Conservation (phyloP, 176 grass and related monocot genomes). For the Phyllostachys edulis region DNA sequence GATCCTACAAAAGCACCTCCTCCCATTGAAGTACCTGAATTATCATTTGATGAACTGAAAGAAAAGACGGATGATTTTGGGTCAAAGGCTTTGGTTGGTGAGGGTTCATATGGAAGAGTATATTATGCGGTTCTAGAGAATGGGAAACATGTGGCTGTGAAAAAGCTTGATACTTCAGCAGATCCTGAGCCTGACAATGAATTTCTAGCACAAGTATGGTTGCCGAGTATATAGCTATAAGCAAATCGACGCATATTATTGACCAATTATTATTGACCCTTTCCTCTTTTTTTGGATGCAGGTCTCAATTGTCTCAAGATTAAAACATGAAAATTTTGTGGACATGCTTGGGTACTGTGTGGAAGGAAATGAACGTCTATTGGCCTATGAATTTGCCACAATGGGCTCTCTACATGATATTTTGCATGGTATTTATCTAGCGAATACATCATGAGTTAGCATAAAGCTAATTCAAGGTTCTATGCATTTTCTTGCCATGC, state of each 20-base stretch:
- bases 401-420: conserved; percentile 63
- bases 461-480: background rate
- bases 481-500: background rate
- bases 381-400: conserved; percentile 43
- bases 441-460: conserved; percentile 3
- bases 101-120: conserved; percentile 86
- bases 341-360: conserved; percentile 64
- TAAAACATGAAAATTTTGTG: conserved; percentile 72
- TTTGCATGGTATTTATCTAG: conserved; percentile 58
- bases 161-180: conserved; percentile 69
- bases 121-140: conserved; percentile 66
- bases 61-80: conserved; percentile 81
- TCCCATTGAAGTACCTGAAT: conserved; percentile 55
- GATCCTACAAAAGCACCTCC: conserved; percentile 43
- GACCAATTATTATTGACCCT: background rate
- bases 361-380: conserved; percentile 56
- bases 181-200: conserved; percentile 59
- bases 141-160: conserved; percentile 59
- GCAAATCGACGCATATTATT: background rate
- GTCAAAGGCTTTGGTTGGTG: conserved; percentile 71
- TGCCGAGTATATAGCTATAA: conserved; percentile 3
- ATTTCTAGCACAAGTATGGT: conserved; percentile 64
- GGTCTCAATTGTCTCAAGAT: conserved; percentile 57
- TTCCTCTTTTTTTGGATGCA: conserved; percentile 23
- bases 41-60: conserved; percentile 67